Percentiles rank a stretch among this genome's conserved stretches.
These are phyloP conservation scores for Punica granatum DNA, from an alignment of 345 rosid species.

Conservation along the genomic window DNA sequence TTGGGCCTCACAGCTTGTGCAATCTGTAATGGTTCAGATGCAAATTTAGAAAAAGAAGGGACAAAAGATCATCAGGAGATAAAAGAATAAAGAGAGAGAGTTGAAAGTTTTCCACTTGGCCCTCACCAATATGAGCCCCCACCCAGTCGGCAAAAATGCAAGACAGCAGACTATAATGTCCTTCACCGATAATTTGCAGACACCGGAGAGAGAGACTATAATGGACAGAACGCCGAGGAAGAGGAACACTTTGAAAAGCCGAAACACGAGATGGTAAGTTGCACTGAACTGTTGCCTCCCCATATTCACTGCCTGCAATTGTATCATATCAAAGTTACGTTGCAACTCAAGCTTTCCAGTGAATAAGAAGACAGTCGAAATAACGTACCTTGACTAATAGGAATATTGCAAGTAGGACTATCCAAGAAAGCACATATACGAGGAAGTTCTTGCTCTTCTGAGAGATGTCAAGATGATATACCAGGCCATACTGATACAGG, in stretches of 20 bases:
- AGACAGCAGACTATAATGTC: conserved; percentile 76
- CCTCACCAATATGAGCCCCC: conserved; percentile 91
- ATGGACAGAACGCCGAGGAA: conserved; percentile 59
- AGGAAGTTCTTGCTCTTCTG: conserved; percentile 72
- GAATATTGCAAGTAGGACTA: conserved; percentile 73
- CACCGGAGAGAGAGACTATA: conserved; percentile 53
- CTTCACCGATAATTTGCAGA: conserved; percentile 62
- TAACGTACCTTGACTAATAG: conserved; percentile 65
- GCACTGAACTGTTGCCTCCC: conserved; percentile 80
- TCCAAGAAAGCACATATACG: conserved; percentile 90
- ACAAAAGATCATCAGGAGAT: too few species aligned
- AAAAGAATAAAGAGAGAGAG: background rate
- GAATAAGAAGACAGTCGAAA: background rate
- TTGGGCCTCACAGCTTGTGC: conserved; percentile 87
- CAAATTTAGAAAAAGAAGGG: background rate
- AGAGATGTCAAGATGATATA: conserved; percentile 94
- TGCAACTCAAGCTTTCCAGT: background rate
- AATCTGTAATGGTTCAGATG: conserved; percentile 33
- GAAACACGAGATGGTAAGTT: conserved; percentile 54
- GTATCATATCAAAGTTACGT: background rate
- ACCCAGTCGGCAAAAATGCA: conserved; percentile 90
- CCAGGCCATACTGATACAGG: conserved; percentile 92
- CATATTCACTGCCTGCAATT: conserved; percentile 73
- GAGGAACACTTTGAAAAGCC: conserved; percentile 81
- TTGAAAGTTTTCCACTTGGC: background rate